These are phyloP conservation scores for Jacaranda copaia DNA, from an alignment of 257 asterid genomes.

Conservation along the genomic window DNA sequence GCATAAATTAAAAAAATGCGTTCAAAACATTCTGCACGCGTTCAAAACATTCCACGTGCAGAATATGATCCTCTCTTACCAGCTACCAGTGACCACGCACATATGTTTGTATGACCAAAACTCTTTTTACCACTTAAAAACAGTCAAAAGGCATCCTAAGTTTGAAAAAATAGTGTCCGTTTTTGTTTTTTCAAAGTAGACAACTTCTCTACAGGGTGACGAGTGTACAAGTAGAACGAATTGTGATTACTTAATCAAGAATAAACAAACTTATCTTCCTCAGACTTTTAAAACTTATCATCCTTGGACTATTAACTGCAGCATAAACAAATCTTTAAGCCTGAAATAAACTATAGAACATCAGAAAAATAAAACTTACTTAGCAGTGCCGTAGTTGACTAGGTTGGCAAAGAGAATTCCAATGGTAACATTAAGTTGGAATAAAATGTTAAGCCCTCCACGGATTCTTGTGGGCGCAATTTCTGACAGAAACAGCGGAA, in stretches of 20 bases:
- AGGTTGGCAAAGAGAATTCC: slow-evolving; percentile 91
- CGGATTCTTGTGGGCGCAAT: slow-evolving; percentile 96
- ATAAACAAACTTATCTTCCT: slow-evolving; percentile 24
- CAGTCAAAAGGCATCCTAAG: background rate
- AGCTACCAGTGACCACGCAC: no score
- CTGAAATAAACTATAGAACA: background rate
- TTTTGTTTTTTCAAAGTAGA: background rate
- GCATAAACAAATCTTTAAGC: background rate
- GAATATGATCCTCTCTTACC: no score
- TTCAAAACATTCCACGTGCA: no score
- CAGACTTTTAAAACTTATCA: background rate
- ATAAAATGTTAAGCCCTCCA: slow-evolving; percentile 90
- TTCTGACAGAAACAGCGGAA: slow-evolving; percentile 86
- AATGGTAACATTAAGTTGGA: slow-evolving; percentile 84
- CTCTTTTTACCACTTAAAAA: no score
- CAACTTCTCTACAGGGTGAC: background rate
- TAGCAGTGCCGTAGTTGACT: slow-evolving; percentile 79
- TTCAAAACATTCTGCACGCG: no score
- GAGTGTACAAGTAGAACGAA: slow-evolving; percentile 3
- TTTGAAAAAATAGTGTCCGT: background rate
- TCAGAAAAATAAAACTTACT: slow-evolving; percentile 42
- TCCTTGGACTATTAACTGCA: background rate
- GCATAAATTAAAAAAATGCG: no score
- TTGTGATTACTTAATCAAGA: slow-evolving; percentile 4
- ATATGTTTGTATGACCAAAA: no score